Conservation (phyloP, 1,284 basidiomycete genomes). For the Vanrija sp. region DNA sequence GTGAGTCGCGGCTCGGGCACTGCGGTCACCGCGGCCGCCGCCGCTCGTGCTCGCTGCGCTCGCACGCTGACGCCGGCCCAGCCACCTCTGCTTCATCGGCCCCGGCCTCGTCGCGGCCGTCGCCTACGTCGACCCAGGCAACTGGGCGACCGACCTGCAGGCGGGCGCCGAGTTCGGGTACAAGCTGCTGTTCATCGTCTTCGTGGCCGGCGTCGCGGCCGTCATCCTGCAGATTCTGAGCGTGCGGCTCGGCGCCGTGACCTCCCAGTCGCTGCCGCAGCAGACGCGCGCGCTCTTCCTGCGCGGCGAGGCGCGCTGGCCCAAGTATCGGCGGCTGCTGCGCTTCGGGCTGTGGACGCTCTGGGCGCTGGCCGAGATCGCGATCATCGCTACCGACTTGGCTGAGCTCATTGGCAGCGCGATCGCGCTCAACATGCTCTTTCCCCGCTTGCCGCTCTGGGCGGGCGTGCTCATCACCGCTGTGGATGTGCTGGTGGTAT, state of each 20-base stretch:
- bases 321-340: slow-evolving; percentile 54
- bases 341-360: slow-evolving; percentile 50
- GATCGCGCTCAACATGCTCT: slow-evolving; percentile 73
- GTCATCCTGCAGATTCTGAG: slow-evolving; percentile 44
- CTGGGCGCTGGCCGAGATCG: slow-evolving; percentile 65
- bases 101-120: slow-evolving; percentile 49
- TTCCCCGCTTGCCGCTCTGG: slow-evolving; percentile 73
- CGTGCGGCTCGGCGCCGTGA: slow-evolving; percentile 55
- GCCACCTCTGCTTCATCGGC: slow-evolving; percentile 48
- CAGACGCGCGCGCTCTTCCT: slow-evolving; percentile 66
- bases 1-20: no score
- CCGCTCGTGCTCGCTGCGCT: background rate
- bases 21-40: no score
- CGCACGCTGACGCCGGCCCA: slow-evolving; percentile 7
- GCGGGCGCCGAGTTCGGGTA: slow-evolving; percentile 73
- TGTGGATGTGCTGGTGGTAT: slow-evolving; percentile 68
- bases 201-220: slow-evolving; percentile 78
- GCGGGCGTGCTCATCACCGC: slow-evolving; percentile 79
- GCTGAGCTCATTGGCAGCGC: slow-evolving; percentile 70
- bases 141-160: slow-evolving; percentile 38
- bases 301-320: slow-evolving; percentile 65
- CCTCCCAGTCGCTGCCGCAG: slow-evolving; percentile 31
- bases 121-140: slow-evolving; percentile 48
- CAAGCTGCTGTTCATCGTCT: slow-evolving; percentile 77
- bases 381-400: slow-evolving; percentile 65